Evolutionary conservation across 768 basidiomycete genomes (phyloP).

Genomic region (Daedaleopsis nitida): DNA sequence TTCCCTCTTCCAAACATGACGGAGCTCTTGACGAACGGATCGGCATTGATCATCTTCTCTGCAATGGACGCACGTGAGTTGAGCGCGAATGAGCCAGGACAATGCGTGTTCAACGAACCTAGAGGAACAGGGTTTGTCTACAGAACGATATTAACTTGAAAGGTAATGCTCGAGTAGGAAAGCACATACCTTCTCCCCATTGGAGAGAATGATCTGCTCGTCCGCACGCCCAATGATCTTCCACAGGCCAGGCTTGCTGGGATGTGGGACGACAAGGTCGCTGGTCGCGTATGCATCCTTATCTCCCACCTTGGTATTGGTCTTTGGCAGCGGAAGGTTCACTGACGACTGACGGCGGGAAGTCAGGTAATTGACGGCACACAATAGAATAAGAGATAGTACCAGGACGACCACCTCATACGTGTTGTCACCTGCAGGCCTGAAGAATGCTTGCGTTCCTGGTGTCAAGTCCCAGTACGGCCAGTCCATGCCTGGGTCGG

Average conservation of each 20-base stretch:
- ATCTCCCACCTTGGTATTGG: conserved; percentile 29
- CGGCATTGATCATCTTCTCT: conserved; percentile 39
- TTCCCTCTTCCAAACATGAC: conserved; percentile 45
- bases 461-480: conserved; percentile 1
- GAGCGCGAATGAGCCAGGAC: conserved; percentile 12
- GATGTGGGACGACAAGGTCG: conserved; percentile 45
- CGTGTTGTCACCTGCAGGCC: conserved; percentile 1
- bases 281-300: conserved; percentile 39
- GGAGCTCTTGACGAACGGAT: conserved; percentile 35
- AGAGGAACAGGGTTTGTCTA: conserved; percentile 43
- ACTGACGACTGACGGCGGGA: not conserved
- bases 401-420: conserved; percentile 13
- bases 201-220: conserved; percentile 48
- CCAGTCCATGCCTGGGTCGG: conserved; percentile 18
- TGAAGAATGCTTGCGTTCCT: not conserved
- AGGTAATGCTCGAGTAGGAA: too few relatives aligned
- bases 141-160: not conserved
- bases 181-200: conserved; percentile 41
- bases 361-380: not conserved
- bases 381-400: not conserved
- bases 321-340: conserved; percentile 1
- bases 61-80: not conserved
- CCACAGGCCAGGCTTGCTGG: conserved; percentile 39
- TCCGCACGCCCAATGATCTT: conserved; percentile 45
- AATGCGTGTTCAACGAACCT: conserved; percentile 4